Percentiles rank a stretch among this genome's conserved stretches.
Conservation (phyloP, 805 yeast species). For the Barnettozyma pratensis region DNA sequence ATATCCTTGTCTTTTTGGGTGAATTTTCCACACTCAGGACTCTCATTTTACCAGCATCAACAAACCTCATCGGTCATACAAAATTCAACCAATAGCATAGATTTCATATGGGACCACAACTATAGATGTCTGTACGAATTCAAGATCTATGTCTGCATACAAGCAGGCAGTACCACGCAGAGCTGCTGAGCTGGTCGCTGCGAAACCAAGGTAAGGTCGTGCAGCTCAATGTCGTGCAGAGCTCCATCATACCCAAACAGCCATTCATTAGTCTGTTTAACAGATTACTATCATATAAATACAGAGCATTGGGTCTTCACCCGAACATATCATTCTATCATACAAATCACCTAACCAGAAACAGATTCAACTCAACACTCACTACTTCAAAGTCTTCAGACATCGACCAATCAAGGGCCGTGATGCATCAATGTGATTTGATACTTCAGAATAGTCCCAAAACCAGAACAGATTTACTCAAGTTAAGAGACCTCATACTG, state of each 20-base stretch:
- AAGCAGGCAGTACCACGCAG: slow-evolving; percentile 8
- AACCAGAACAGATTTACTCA: not conserved
- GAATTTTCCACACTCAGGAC: too few relatives aligned
- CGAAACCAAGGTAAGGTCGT: slow-evolving; percentile 1
- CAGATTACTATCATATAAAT: not conserved
- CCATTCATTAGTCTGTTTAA: not conserved
- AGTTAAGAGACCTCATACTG: slow-evolving; percentile 1
- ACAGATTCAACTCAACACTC: slow-evolving; percentile 3
- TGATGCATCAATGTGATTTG: too few relatives aligned
- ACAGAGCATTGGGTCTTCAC: not conserved
- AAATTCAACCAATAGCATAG: not conserved
- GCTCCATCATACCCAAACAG: slow-evolving; percentile 4
- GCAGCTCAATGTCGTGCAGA: not conserved
- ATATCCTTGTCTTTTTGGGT: too few relatives aligned
- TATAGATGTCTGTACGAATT: slow-evolving; percentile 4
- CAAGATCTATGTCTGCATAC: slow-evolving; percentile 1
- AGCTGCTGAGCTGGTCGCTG: slow-evolving; percentile 7
- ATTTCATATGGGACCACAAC: not conserved
- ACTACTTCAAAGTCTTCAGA: not conserved
- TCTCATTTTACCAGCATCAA: not conserved
- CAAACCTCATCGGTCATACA: not conserved
- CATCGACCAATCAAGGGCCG: too few relatives aligned
- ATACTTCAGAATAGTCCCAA: slow-evolving; percentile 1
- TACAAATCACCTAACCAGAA: not conserved
- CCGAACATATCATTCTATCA: not conserved